phyloP scores from a whole-genome alignment of 2,329 filamentous ascomycete genomes.

The Fusarium bactridioides region DNA sequence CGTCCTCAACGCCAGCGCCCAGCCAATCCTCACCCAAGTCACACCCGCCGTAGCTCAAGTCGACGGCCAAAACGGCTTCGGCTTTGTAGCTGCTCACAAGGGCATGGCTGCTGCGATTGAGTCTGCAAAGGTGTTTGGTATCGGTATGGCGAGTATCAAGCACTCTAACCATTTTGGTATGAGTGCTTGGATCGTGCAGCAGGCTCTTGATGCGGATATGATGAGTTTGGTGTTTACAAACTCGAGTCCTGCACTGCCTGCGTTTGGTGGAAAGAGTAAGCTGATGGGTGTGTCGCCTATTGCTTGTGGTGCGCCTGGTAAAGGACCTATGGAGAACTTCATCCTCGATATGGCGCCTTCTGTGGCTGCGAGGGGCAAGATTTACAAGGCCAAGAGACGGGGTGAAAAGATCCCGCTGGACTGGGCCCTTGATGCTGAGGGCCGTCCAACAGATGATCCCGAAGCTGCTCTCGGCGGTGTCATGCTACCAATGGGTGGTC shows the following conservation, averaged over 20 bases:
- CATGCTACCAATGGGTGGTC: conserved; percentile 87
- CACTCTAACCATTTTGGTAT: conserved; percentile 87
- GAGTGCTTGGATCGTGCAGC: conserved; percentile 81
- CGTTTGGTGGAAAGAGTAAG: conserved; percentile 72
- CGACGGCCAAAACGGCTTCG: conserved; percentile 75
- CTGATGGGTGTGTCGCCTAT: conserved; percentile 79
- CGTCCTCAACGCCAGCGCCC: conserved; percentile 68
- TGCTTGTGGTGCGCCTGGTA: conserved; percentile 76
- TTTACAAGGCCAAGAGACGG: conserved; percentile 73
- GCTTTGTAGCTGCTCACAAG: conserved; percentile 72
- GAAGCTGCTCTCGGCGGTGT: conserved; percentile 75
- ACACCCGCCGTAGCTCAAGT: conserved; percentile 77
- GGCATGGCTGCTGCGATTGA: conserved; percentile 74
- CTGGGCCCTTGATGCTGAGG: conserved; percentile 79
- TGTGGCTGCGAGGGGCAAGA: conserved; percentile 75
- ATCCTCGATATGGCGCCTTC: conserved; percentile 79
- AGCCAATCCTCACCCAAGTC: conserved; percentile 65
- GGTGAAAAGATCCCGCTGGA: conserved; percentile 74
- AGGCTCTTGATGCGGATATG: conserved; percentile 76
- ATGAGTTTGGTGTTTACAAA: conserved; percentile 77
- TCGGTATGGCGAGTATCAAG: conserved; percentile 79
- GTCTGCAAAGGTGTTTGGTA: conserved; percentile 70
- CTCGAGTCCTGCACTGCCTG: conserved; percentile 75
- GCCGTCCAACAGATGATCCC: conserved; percentile 75
- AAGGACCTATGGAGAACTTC: conserved; percentile 62